Conservation (phyloP, 306 rosid genomes). For the Pterocarpus santalinus region DNA sequence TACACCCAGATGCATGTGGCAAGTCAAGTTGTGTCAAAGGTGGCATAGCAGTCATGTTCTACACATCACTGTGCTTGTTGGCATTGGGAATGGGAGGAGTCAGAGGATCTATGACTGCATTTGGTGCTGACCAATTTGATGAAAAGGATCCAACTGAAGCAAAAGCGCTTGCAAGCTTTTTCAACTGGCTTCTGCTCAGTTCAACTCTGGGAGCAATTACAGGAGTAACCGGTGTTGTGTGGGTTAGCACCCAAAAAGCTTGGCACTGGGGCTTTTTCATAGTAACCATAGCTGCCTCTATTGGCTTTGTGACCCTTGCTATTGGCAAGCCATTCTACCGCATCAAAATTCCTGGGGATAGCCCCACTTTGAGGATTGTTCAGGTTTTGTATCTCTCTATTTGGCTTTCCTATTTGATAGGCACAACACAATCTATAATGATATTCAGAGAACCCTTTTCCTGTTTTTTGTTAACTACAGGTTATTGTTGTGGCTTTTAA, state of each 20-base stretch:
- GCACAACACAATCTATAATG: neutral
- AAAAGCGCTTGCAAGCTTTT: slow-evolving; percentile 73
- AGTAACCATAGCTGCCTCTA: slow-evolving; percentile 55
- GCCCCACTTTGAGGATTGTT: slow-evolving; percentile 67
- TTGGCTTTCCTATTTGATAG: neutral
- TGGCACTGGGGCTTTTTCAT: slow-evolving; percentile 87
- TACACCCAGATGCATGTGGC: slow-evolving; percentile 64
- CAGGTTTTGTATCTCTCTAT: slow-evolving; percentile 53
- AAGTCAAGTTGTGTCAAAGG: slow-evolving; percentile 66
- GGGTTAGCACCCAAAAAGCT: slow-evolving; percentile 59
- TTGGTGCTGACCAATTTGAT: slow-evolving; percentile 86
- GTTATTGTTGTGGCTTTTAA: slow-evolving; percentile 75
- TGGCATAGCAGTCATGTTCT: slow-evolving; percentile 58
- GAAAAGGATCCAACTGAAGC: slow-evolving; percentile 64
- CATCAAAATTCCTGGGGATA: slow-evolving; percentile 60
- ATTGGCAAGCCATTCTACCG: slow-evolving; percentile 84
- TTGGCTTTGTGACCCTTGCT: slow-evolving; percentile 67
- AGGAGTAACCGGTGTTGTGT: slow-evolving; percentile 78
- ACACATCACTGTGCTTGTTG: slow-evolving; percentile 61
- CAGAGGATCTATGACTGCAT: slow-evolving; percentile 75
- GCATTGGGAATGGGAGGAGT: slow-evolving; percentile 86
- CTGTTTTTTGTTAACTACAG: slow-evolving; percentile 47
- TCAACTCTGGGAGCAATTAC: slow-evolving; percentile 67
- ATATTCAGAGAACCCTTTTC: neutral
- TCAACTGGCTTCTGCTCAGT: slow-evolving; percentile 74